A percentile compares a stretch with the other conserved stretches of the same genome.
These are phyloP conservation scores for Brassica hybrid DNA, from an alignment of 441 rosid species.

Conservation along the genomic window DNA sequence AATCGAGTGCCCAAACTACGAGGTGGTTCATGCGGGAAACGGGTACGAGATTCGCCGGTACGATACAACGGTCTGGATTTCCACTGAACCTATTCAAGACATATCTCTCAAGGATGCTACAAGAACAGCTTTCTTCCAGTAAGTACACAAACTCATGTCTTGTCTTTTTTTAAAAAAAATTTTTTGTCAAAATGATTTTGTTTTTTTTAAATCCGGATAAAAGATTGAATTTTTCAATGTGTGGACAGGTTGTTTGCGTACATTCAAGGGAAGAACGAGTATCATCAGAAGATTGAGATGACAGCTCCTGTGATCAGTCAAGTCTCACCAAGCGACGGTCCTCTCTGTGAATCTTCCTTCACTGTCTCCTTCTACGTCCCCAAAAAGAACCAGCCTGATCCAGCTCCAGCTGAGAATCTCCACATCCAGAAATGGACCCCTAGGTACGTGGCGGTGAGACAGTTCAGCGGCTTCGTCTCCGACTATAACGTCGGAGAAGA, in stretches of 20 bases:
- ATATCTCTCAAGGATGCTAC: constrained; percentile 82
- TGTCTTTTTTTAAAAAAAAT: too few relatives aligned
- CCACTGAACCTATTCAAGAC: constrained; percentile 71
- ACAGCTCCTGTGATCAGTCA: constrained; percentile 81
- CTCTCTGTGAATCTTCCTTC: constrained; percentile 82
- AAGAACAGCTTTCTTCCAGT: constrained; percentile 71
- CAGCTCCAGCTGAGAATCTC: constrained; percentile 84
- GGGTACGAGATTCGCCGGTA: constrained; percentile 80
- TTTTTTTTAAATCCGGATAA: neutral
- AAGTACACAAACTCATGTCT: constrained; percentile 18
- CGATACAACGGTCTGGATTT: constrained; percentile 65
- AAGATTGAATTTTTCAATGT: neutral
- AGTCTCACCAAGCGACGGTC: constrained; percentile 85
- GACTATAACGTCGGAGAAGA: constrained; percentile 63
- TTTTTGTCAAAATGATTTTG: too few relatives aligned
- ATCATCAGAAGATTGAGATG: constrained; percentile 71
- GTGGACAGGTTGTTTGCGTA: constrained; percentile 68
- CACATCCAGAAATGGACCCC: constrained; percentile 64
- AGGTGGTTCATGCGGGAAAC: constrained; percentile 56
- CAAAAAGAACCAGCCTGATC: constrained; percentile 69
- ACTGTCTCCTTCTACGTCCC: constrained; percentile 84
- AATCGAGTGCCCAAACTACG: constrained; percentile 80
- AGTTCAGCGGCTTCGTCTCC: constrained; percentile 74
- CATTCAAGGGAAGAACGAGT: constrained; percentile 81
- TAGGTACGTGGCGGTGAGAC: constrained; percentile 63